These are phyloP conservation scores for Gilbertella persicaria DNA, from an alignment of 371 early-diverging fungal species.

Conservation along the genomic window DNA sequence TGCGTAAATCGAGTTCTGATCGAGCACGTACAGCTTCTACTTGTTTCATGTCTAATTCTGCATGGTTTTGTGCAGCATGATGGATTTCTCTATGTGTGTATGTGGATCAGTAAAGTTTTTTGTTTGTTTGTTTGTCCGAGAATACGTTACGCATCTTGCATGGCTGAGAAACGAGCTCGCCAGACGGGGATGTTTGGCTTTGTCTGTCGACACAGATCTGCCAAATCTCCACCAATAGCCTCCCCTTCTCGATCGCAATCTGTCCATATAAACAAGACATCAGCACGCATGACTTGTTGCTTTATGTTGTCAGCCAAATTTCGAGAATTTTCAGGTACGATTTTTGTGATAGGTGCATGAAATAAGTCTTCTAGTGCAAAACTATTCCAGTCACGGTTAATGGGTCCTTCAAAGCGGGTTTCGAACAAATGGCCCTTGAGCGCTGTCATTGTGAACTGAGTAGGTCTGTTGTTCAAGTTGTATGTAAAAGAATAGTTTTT, in stretches of 20 bases:
- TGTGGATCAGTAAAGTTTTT: not conserved
- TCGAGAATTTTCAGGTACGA: slow-evolving; percentile 35
- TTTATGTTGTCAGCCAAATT: slow-evolving; percentile 68
- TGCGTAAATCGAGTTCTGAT: slow-evolving; percentile 94
- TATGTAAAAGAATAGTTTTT: slow-evolving; percentile 81
- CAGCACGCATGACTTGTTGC: slow-evolving; percentile 58
- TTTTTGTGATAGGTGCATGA: slow-evolving; percentile 22
- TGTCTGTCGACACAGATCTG: slow-evolving; percentile 59
- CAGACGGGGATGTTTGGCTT: slow-evolving; percentile 71
- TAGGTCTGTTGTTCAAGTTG: slow-evolving; percentile 54
- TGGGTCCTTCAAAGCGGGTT: slow-evolving; percentile 62
- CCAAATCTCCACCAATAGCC: slow-evolving; percentile 93
- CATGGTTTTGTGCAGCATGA: slow-evolving; percentile 78
- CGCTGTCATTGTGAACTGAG: slow-evolving; percentile 83
- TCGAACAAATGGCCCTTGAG: slow-evolving; percentile 81
- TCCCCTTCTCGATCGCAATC: slow-evolving; percentile 99
- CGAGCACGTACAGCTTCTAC: slow-evolving; percentile 94
- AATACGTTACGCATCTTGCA: slow-evolving; percentile 60
- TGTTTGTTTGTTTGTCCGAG: not conserved
- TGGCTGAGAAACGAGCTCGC: slow-evolving; percentile 84
- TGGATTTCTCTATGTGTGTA: slow-evolving; percentile 66
- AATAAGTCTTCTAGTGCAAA: slow-evolving; percentile 67
- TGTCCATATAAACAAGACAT: slow-evolving; percentile 96
- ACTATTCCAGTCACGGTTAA: slow-evolving; percentile 62
- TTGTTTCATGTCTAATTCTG: slow-evolving; percentile 70